phyloP scores from a whole-genome alignment of 2,329 filamentous ascomycete species.

The Sarocladium oryzae region DNA sequence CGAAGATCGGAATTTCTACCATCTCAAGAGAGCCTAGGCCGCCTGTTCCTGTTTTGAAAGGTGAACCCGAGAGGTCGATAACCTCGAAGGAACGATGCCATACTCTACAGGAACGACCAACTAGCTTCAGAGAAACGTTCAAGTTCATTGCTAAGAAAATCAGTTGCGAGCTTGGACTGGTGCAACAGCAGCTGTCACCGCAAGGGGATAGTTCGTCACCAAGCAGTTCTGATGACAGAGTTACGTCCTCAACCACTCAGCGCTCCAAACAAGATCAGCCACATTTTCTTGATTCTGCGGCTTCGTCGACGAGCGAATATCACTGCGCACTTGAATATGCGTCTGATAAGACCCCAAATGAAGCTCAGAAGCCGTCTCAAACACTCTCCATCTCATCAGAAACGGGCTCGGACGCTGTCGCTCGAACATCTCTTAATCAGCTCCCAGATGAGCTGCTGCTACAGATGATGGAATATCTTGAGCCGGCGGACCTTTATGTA shows the following conservation, averaged over 20 bases:
- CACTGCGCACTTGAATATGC: not conserved
- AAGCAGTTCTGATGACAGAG: not conserved
- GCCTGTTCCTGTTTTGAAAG: not conserved
- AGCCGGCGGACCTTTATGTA: not conserved
- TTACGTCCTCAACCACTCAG: not conserved
- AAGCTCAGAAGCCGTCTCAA: too few relatives aligned
- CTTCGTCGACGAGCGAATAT: not conserved
- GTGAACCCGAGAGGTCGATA: not conserved
- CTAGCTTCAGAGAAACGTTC: too few relatives aligned
- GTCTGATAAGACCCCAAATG: too few relatives aligned
- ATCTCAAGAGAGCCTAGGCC: not conserved
- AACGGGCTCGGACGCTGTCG: not conserved
- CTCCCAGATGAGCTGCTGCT: constrained; percentile 1
- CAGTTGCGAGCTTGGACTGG: too few relatives aligned
- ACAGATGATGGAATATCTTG: constrained; percentile 1
- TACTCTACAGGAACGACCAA: too few relatives aligned
- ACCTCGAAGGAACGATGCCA: too few relatives aligned
- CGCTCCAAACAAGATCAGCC: not conserved
- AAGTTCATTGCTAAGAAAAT: too few relatives aligned
- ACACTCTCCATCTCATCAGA: not conserved
- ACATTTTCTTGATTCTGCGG: not conserved
- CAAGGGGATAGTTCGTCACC: too few relatives aligned
- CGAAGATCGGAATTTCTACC: not conserved
- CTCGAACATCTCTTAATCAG: not conserved
- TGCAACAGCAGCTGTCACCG: too few relatives aligned